A percentile compares a stretch with the other conserved stretches of the same genome.
phyloP scores from a whole-genome alignment of 2,329 filamentous ascomycete species.

The Fusarium praegraminearum region DNA sequence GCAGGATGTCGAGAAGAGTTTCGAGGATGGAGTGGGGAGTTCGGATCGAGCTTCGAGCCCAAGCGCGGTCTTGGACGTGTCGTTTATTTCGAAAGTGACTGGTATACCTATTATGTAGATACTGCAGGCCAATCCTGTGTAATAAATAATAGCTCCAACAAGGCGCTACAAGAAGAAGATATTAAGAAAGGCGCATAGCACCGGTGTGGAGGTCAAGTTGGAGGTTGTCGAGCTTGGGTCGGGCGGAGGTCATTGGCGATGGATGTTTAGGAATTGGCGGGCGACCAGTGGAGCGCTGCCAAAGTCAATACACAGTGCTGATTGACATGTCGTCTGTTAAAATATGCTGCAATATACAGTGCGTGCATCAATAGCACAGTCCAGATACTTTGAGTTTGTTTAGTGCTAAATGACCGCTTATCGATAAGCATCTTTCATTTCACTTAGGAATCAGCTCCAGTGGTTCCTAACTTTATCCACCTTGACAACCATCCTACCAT shows the following conservation, averaged over 20 bases:
- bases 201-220: conserved; percentile 33
- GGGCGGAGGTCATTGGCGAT: conserved; percentile 41
- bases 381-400: background rate
- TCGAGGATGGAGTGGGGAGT: conserved; percentile 19
- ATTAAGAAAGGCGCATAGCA: conserved; percentile 45
- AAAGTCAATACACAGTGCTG: conserved; percentile 37
- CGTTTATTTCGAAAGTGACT: background rate
- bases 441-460: conserved; percentile 38
- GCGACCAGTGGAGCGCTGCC: conserved; percentile 13
- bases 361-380: background rate
- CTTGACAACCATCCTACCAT: conserved; percentile 4
- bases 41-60: conserved; percentile 25
- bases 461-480: conserved; percentile 19
- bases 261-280: conserved; percentile 43
- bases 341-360: rapidly evolving
- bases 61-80: conserved; percentile 32
- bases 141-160: conserved; percentile 28
- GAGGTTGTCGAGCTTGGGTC: conserved; percentile 44
- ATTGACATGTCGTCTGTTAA: background rate
- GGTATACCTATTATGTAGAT: background rate
- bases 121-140: background rate
- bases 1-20: conserved; percentile 9
- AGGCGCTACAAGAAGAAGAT: conserved; percentile 31
- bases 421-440: conserved; percentile 38
- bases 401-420: conserved; percentile 18